Base-by-base conservation (phyloP, 345 rosid genomes). In the Lumnitzera littorea region DNA sequence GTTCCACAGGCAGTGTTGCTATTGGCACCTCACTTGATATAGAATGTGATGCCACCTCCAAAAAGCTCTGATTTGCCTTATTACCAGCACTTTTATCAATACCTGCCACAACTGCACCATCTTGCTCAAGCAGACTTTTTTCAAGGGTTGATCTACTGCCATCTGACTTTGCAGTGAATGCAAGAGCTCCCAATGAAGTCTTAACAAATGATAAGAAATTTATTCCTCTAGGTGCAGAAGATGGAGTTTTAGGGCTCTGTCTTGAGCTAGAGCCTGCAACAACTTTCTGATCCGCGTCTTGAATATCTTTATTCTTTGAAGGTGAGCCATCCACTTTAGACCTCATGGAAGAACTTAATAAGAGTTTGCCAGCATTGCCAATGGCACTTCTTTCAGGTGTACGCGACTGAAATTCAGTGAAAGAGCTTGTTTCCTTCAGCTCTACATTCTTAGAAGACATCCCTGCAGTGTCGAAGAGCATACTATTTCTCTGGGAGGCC, bases 221-320 rank as follows among this genome's bases (percentile, higher is more conserved):
- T 49, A 80, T 70, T 48, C 81, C 82, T 78, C 70, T 82, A 24
- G 83, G 82, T 55, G 77, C 71, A 41, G 75, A 73, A 43, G 67
- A 20, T 20, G 1, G 55, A 51, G 55, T 70, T 31, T 47, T 41
- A 16, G 27, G 17, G 48, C 55, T 41, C 49, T 48, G 36, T 29
- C 5, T 29, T 3, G 36, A 29, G 36, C 27, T 15, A 13, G 48
- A 9, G 24, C 24, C 54, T 24, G 24, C 25, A 10, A 15, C 31
- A 9, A 41, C 51, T 61, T 50, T 51, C 53, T 61, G 56, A 27
- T n/a, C n/a, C 20, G 0, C 20, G 20, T 20, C 20, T 20, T 20
- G 20, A 20, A 20, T 20, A 20, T 20, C 20, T 20, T 20, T 20
- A 20, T 20, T 20, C 23, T 54, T 58, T 36, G 67, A 12, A 0